A percentile compares a stretch with the other conserved stretches of the same genome.
phyloP scores from a whole-genome alignment of 352 stramenopile species.

The Globisporangium nunn region DNA sequence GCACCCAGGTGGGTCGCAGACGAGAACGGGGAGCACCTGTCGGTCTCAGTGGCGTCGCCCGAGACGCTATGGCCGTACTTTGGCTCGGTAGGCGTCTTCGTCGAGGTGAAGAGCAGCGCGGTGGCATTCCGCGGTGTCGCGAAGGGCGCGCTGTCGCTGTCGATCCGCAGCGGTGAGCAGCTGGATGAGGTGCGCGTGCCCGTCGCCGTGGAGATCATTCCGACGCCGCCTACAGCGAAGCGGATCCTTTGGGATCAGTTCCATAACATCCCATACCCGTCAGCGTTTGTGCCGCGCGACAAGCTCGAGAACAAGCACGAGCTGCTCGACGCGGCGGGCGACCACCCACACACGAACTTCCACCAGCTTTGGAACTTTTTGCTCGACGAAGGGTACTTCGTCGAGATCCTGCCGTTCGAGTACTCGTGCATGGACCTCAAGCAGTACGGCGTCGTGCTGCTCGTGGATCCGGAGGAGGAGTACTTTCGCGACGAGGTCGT shows the following conservation, averaged over 20 bases:
- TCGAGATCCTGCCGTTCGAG: conserved; percentile 78
- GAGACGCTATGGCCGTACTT: conserved; percentile 62
- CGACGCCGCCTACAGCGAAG: conserved; percentile 32
- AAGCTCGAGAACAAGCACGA: conserved; percentile 60
- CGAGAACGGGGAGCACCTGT: conserved; percentile 41
- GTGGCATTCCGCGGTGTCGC: conserved; percentile 33
- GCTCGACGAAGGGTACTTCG: conserved; percentile 48
- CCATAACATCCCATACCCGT: conserved; percentile 84
- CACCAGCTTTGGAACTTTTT: conserved; percentile 77
- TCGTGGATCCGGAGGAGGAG: conserved; percentile 80
- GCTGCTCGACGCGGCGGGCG: conserved; percentile 66
- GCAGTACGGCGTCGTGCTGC: conserved; percentile 67
- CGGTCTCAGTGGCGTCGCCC: conserved; percentile 37
- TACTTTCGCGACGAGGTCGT: conserved; percentile 66
- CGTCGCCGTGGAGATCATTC: conserved; percentile 39
- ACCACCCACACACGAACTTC: conserved; percentile 86
- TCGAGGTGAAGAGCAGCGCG: conserved; percentile 46
- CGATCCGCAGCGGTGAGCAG: conserved; percentile 33
- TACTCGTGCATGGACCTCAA: conserved; percentile 65
- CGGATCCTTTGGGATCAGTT: conserved; percentile 86
- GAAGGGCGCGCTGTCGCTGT: conserved; percentile 29
- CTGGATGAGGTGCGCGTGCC: conserved; percentile 40
- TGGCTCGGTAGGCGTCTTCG: conserved; percentile 62
- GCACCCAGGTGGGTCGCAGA: conserved; percentile 42
- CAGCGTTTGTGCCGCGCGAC: conserved; percentile 72